Evolutionary conservation across 1,284 basidiomycete genomes (phyloP).

Genomic region (Moesziomyces sp.): DNA sequence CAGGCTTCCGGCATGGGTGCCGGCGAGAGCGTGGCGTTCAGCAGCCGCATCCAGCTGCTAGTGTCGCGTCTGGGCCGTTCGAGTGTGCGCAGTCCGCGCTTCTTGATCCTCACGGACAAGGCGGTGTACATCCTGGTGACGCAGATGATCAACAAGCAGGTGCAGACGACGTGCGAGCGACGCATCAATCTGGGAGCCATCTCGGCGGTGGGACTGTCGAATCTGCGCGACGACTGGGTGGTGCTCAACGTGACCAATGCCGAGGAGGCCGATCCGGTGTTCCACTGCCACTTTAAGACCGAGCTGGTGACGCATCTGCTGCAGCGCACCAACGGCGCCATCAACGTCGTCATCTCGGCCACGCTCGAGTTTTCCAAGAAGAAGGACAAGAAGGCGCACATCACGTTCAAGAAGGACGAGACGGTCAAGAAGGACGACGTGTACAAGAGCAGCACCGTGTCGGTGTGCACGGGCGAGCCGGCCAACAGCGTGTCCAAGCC

Average conservation of each 20-base stretch:
- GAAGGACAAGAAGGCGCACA: slow-evolving; percentile 91
- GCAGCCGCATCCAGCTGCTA: slow-evolving; percentile 83
- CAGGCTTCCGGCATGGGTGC: slow-evolving; percentile 76
- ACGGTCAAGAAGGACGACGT: slow-evolving; percentile 79
- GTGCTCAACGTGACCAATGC: slow-evolving; percentile 76
- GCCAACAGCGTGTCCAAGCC: slow-evolving; percentile 82
- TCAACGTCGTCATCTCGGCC: slow-evolving; percentile 72
- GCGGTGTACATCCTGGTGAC: slow-evolving; percentile 85
- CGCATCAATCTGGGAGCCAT: slow-evolving; percentile 91
- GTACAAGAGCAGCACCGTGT: slow-evolving; percentile 94
- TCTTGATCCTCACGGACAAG: slow-evolving; percentile 87
- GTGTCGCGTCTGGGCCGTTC: slow-evolving; percentile 88
- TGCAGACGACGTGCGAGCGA: slow-evolving; percentile 78
- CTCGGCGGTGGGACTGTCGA: slow-evolving; percentile 84
- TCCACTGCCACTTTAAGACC: slow-evolving; percentile 95
- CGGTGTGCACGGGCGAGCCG: slow-evolving; percentile 88
- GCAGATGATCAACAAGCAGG: slow-evolving; percentile 72
- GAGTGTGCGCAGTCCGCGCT: slow-evolving; percentile 90
- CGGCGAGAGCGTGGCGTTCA: slow-evolving; percentile 74
- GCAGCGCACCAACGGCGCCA: slow-evolving; percentile 81
- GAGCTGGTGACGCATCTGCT: slow-evolving; percentile 87
- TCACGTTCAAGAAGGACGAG: slow-evolving; percentile 91
- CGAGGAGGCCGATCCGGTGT: slow-evolving; percentile 89
- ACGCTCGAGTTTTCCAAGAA: slow-evolving; percentile 82
- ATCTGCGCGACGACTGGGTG: slow-evolving; percentile 89